A percentile compares a stretch with the other conserved stretches of the same genome.
phyloP scores from a whole-genome alignment of 2,329 filamentous ascomycete species.

The Ophiostoma montium region DNA sequence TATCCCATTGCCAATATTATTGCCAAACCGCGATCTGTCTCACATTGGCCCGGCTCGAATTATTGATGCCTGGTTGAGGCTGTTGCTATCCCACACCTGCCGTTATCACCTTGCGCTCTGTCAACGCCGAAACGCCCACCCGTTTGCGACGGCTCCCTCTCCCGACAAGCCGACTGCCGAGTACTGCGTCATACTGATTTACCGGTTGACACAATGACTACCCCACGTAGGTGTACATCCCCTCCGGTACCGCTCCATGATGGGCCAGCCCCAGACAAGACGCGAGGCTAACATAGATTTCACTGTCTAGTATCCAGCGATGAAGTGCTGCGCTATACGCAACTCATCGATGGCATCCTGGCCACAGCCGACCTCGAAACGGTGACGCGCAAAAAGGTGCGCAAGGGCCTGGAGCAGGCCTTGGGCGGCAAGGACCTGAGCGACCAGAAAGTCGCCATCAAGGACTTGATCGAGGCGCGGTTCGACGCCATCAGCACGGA shows the following conservation, averaged over 20 bases:
- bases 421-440: slow-evolving; percentile 43
- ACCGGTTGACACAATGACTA: not conserved
- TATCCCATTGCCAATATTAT: too few relatives aligned
- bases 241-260: not conserved
- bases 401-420: slow-evolving; percentile 38
- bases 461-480: slow-evolving; percentile 55
- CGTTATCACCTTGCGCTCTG: too few relatives aligned
- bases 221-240: not conserved
- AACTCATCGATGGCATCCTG: slow-evolving; percentile 46
- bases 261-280: too few relatives aligned
- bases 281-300: not conserved
- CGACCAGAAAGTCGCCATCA: slow-evolving; percentile 53
- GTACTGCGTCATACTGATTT: too few relatives aligned
- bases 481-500: slow-evolving; percentile 50
- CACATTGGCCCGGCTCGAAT: too few relatives aligned
- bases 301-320: slow-evolving; percentile 30
- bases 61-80: too few relatives aligned
- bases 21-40: too few relatives aligned
- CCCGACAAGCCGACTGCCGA: too few relatives aligned
- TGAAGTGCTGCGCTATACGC: slow-evolving; percentile 38
- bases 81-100: too few relatives aligned
- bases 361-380: slow-evolving; percentile 44
- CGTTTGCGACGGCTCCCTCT: too few relatives aligned
- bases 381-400: slow-evolving; percentile 50
- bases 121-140: too few relatives aligned